Base-by-base conservation (phyloP, 2,329 filamentous ascomycete species). In the Penicillium sp. region DNA sequence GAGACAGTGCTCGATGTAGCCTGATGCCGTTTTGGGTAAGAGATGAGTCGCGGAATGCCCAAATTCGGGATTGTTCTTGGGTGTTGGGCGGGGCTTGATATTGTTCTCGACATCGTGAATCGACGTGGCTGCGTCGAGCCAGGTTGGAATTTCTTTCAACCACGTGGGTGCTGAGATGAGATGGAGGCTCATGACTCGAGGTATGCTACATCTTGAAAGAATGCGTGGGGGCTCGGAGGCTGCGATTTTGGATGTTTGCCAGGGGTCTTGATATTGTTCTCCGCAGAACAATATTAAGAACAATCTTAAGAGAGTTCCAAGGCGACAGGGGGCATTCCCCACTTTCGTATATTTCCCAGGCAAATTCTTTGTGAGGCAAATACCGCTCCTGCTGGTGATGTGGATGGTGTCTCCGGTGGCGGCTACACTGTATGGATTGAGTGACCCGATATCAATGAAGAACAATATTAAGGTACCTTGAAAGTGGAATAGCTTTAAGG, bases 191-290 rank as follows among this genome's bases (percentile, higher is more conserved):
- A 35, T 22, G 47, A 22, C 30, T 51, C 5, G 17, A 19, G 26
- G 10, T 9, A 12, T 1, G 12, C 10, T 7, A 19, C 33, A 22
- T 55, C 26, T 13, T 13, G 17, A n/a, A 30, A 19, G 10, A 12
- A 30, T 12, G 22, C 7, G 37, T 17, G 24, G 9, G 17, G 24
- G 26, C 24, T 33, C 26, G 53, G 19, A 12, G 26, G 37, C 5
- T 35, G 5, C 1, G 28, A 22, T 5, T 13, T 3, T 17, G 10
- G 47, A 35, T 22, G 47, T 19, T 35, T 33, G 47, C 47, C 13
- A 26, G 35, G 38, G n/a, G 49, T 28, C 28, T 35, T 59, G 49
- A 44, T 54, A 53, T 59, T 53, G 57, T 53, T 53, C 44, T 58
- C 26, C 24, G 19, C 9, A 28, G 30, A 58, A 55, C 61, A 61